These are phyloP conservation scores for Fusarium sp. DNA, from an alignment of 2,329 filamentous ascomycete genomes.

Conservation along the genomic window DNA sequence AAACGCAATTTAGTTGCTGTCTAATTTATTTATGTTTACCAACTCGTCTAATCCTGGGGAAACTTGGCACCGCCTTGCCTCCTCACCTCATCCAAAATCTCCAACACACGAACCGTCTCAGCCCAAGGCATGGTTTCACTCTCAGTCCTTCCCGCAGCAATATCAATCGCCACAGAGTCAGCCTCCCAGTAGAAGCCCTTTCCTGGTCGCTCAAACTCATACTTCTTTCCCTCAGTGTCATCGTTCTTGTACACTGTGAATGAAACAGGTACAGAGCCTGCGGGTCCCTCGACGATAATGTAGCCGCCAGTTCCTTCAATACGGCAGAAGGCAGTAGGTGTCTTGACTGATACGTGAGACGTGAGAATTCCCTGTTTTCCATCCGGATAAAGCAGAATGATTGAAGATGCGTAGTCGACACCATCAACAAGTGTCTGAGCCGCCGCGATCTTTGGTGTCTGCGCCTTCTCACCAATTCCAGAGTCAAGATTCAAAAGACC, in stretches of 20 bases:
- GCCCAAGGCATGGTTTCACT: conserved; percentile 58
- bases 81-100: conserved; percentile 60
- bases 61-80: conserved; percentile 47
- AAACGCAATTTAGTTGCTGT: not conserved
- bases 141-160: conserved; percentile 52
- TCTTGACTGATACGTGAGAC: conserved; percentile 49
- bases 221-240: conserved; percentile 45
- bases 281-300: conserved; percentile 52
- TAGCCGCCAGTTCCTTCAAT: conserved; percentile 56
- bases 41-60: conserved; percentile 40
- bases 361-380: conserved; percentile 57
- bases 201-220: conserved; percentile 51
- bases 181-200: conserved; percentile 60
- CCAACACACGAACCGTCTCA: conserved; percentile 59
- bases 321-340: conserved; percentile 47
- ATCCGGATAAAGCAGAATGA: conserved; percentile 54
- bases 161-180: conserved; percentile 56
- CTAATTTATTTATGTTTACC: not conserved
- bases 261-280: conserved; percentile 47
- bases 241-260: conserved; percentile 52
- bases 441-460: conserved; percentile 51
- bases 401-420: conserved; percentile 51
- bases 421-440: conserved; percentile 51
- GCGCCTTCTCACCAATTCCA: conserved; percentile 40
- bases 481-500: conserved; percentile 50